These are phyloP conservation scores for Francoa sonchifolia DNA, from an alignment of 441 rosid species.

Conservation along the genomic window DNA sequence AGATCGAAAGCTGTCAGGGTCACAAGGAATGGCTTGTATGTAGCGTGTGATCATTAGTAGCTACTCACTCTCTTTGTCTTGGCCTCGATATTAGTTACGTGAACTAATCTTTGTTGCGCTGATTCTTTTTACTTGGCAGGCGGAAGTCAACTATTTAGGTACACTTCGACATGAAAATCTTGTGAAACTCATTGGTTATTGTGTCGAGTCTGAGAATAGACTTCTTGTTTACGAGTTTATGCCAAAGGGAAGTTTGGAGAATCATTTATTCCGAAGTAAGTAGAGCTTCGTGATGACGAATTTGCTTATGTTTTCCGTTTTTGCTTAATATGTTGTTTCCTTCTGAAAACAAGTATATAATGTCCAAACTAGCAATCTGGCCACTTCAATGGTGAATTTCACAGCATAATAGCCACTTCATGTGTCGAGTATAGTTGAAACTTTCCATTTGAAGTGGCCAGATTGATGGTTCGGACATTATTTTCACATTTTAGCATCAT, in stretches of 20 bases:
- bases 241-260: constrained; percentile 57
- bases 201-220: constrained; percentile 30
- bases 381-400: no score
- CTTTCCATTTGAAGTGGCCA: no score
- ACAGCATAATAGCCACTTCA: no score
- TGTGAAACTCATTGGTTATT: constrained; percentile 51
- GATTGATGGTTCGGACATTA: no score
- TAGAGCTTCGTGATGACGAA: constrained; percentile 1
- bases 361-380: no score
- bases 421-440: no score
- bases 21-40: constrained; percentile 68
- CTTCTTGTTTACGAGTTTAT: constrained; percentile 51
- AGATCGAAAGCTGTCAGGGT: constrained; percentile 36
- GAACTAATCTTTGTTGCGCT: no score
- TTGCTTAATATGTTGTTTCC: not conserved
- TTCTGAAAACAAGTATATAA: no score
- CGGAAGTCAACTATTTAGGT: constrained; percentile 42
- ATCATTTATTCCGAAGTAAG: constrained; percentile 51
- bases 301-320: not conserved
- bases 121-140: constrained; percentile 18
- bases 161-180: constrained; percentile 47
- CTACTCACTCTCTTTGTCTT: not conserved
- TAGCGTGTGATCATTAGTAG: not conserved
- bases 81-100: no score
- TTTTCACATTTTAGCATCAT: no score